Evolutionary conservation across 495 filamentous ascomycete genomes (phyloP).

Genomic region (Hyaloscypha finlandica): DNA sequence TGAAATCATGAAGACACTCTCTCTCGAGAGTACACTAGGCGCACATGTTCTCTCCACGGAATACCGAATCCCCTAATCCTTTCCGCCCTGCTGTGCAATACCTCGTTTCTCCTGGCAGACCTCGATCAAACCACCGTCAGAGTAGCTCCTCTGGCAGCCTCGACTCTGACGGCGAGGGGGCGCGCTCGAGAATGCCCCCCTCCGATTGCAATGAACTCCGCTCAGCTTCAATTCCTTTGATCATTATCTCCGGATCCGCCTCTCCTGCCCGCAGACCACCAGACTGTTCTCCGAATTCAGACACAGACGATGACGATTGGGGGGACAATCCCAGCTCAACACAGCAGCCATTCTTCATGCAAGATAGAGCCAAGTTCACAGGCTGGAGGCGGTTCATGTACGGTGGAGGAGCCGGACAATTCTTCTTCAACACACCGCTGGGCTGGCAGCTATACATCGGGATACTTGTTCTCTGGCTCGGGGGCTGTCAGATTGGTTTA

Average conservation of each 20-base stretch:
- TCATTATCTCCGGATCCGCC: slow-evolving; percentile 36
- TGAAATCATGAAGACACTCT: background rate
- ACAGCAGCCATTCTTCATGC: slow-evolving; percentile 13
- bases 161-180: slow-evolving; percentile 25
- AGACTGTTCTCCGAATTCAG: slow-evolving; percentile 34
- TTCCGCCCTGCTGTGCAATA: slow-evolving; percentile 44
- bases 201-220: slow-evolving; percentile 26
- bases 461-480: slow-evolving; percentile 46
- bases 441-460: slow-evolving; percentile 54
- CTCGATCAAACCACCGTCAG: slow-evolving; percentile 17
- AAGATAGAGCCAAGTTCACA: slow-evolving; percentile 35
- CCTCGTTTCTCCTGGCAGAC: slow-evolving; percentile 30
- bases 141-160: slow-evolving; percentile 29
- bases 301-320: slow-evolving; percentile 41
- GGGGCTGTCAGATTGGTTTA: slow-evolving; percentile 44
- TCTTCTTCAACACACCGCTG: slow-evolving; percentile 48
- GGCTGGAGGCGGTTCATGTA: slow-evolving; percentile 38
- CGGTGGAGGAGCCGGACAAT: slow-evolving; percentile 47
- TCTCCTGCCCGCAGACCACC: slow-evolving; percentile 35
- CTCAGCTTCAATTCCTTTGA: slow-evolving; percentile 37
- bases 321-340: slow-evolving; percentile 18
- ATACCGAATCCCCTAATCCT: slow-evolving; percentile 32
- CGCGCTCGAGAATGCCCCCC: slow-evolving; percentile 27
- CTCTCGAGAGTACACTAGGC: background rate
- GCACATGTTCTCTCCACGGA: slow-evolving; percentile 29